These are phyloP conservation scores for Globisporangium echinulatum DNA, from an alignment of 352 stramenopile species.

Conservation along the genomic window DNA sequence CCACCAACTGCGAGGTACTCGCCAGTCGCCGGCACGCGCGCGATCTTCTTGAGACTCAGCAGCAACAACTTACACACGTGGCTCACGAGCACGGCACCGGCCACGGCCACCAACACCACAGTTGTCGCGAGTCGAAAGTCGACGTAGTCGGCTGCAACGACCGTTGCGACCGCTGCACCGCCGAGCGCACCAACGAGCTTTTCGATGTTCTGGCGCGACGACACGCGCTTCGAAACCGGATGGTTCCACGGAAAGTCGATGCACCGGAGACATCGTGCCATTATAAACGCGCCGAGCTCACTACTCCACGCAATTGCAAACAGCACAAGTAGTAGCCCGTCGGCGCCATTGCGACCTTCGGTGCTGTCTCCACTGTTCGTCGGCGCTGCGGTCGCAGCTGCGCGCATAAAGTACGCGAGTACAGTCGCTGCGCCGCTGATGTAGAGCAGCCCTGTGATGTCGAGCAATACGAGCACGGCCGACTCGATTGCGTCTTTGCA, in stretches of 20 bases:
- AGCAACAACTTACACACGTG: constrained; percentile 58
- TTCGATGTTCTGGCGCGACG: constrained; percentile 53
- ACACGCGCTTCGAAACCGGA: constrained; percentile 36
- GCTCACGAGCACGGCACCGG: constrained; percentile 28
- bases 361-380: no score
- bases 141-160: constrained; percentile 23
- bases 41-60: constrained; percentile 56
- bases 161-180: constrained; percentile 28
- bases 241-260: constrained; percentile 54
- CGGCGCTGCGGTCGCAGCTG: constrained; percentile 12
- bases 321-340: constrained; percentile 32
- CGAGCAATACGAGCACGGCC: constrained; percentile 43
- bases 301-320: constrained; percentile 50
- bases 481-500: constrained; percentile 66
- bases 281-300: constrained; percentile 47
- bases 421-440: constrained; percentile 34
- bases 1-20: constrained; percentile 39
- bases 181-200: constrained; percentile 41
- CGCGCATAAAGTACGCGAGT: constrained; percentile 40
- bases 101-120: constrained; percentile 25
- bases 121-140: constrained; percentile 28
- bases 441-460: constrained; percentile 46
- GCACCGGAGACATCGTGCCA: constrained; percentile 35
- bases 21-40: constrained; percentile 34
- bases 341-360: not conserved